phyloP scores from a whole-genome alignment of 2,329 filamentous ascomycete genomes.

The Diaporthe sp. region DNA sequence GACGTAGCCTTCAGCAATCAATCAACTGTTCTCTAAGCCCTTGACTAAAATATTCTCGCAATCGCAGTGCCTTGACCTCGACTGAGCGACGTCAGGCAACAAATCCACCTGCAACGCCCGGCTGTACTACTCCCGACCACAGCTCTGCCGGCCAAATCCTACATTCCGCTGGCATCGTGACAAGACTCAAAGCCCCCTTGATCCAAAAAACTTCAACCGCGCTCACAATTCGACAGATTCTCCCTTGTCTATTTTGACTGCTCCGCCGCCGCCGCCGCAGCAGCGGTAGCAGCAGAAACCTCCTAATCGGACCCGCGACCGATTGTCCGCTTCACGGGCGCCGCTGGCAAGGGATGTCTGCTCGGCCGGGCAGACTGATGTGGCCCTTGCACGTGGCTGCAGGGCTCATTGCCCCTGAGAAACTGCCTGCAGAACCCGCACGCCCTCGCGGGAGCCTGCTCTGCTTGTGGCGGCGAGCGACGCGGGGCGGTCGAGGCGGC shows the following conservation, averaged over 20 bases:
- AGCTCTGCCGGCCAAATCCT: neutral
- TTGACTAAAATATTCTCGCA: neutral
- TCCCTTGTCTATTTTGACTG: neutral
- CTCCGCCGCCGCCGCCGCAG: too few species aligned
- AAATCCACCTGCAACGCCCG: neutral
- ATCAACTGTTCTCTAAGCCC: neutral
- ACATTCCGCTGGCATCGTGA: neutral
- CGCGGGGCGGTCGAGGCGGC: neutral
- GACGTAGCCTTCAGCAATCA: neutral
- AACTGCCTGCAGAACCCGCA: slow-evolving; percentile 26
- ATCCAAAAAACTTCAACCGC: neutral
- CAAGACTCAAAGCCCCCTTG: neutral
- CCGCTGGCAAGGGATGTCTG: neutral
- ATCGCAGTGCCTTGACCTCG: neutral
- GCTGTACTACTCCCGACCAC: neutral
- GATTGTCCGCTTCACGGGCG: neutral
- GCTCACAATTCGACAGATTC: neutral
- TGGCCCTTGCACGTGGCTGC: neutral
- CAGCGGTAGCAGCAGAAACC: neutral
- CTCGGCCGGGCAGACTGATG: neutral
- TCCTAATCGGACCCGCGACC: neutral
- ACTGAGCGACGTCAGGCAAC: neutral
- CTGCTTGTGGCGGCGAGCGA: neutral
- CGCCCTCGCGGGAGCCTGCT: neutral
- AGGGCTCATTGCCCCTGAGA: neutral